phyloP scores from a whole-genome alignment of 2,329 filamentous ascomycete genomes.

The Ophiostoma himal-ulmi region DNA sequence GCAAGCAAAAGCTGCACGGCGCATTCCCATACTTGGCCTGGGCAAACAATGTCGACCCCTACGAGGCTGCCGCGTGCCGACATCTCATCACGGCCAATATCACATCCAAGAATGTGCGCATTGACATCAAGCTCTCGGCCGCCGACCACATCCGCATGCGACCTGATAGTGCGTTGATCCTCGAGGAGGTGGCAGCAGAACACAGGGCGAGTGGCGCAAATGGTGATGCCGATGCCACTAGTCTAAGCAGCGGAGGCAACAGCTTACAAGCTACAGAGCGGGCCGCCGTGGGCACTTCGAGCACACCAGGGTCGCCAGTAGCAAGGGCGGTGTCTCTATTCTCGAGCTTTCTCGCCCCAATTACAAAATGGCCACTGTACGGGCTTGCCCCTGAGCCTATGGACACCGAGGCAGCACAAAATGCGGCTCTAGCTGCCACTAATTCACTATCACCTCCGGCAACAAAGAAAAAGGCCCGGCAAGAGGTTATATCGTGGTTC shows the following conservation, averaged over 20 bases:
- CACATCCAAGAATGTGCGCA: not conserved
- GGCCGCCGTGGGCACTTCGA: not conserved
- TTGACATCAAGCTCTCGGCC: constrained; percentile 22
- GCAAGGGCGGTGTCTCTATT: not conserved
- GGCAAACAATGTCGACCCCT: constrained; percentile 24
- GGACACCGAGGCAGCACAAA: constrained; percentile 1
- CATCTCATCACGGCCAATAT: constrained; percentile 21
- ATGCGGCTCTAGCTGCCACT: not conserved
- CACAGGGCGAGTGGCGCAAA: not conserved
- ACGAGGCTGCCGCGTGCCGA: constrained; percentile 22
- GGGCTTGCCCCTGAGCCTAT: not conserved
- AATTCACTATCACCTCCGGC: not conserved
- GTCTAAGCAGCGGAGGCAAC: not conserved
- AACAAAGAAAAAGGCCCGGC: constrained; percentile 11
- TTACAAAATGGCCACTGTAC: not conserved
- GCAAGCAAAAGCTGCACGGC: constrained; percentile 24
- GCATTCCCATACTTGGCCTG: constrained; percentile 26
- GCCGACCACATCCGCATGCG: constrained; percentile 26
- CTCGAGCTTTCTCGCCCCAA: not conserved
- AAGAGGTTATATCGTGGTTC: constrained; percentile 26
- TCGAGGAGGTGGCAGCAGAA: not conserved
- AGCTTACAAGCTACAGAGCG: not conserved
- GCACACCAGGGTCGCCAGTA: not conserved
- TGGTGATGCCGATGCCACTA: not conserved
- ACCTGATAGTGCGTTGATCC: constrained; percentile 21